Evolutionary conservation across 2,329 filamentous ascomycete species (phyloP).

Genomic region (Coniochaeta ligniaria): DNA sequence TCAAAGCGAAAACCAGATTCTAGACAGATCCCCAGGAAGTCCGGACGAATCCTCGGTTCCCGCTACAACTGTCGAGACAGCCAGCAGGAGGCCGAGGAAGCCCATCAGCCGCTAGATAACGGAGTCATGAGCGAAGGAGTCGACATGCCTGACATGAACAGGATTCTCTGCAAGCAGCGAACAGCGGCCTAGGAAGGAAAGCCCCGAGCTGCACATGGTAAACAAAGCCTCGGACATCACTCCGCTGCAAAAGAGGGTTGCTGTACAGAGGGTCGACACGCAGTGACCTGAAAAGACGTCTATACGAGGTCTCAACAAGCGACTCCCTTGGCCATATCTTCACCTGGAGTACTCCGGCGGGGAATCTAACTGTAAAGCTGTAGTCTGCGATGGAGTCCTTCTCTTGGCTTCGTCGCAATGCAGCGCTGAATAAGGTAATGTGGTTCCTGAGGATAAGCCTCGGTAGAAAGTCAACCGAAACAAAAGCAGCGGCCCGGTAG

Average conservation of each 20-base stretch:
- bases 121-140: not conserved
- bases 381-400: no score
- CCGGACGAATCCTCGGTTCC: not conserved
- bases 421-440: not conserved
- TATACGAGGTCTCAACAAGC: no score
- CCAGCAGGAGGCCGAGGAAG: not conserved
- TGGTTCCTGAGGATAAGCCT: not conserved
- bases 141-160: not conserved
- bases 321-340: no score
- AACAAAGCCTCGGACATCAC: not conserved
- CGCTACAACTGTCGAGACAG: not conserved
- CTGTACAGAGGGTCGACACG: not conserved
- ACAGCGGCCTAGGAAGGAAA: not conserved
- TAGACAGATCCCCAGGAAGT: not conserved
- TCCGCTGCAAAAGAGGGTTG: not conserved
- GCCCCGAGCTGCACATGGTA: not conserved
- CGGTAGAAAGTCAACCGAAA: not conserved
- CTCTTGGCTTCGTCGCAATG: not conserved
- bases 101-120: not conserved
- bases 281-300: no score
- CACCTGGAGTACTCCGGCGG: no score
- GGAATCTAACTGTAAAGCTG: no score
- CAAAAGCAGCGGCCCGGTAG: not conserved
- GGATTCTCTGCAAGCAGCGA: not conserved
- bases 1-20: not conserved